Conservation (phyloP, 1,284 basidiomycete species). For the Schizophyllum amplum region DNA sequence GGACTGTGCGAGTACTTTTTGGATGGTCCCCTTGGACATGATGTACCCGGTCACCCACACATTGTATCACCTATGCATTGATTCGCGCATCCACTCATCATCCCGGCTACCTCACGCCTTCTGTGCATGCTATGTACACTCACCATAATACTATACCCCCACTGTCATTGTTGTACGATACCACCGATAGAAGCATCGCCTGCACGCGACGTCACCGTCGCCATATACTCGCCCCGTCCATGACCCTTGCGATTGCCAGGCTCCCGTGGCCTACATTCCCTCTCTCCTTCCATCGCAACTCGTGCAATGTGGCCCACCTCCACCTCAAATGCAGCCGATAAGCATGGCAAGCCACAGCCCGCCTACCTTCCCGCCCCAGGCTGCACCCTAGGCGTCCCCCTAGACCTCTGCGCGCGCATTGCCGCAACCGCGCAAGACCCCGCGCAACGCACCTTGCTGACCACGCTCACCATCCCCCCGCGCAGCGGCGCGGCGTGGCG, state of each 20-base stretch:
- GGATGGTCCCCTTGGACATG: not conserved
- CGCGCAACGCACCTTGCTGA: conserved; percentile 8
- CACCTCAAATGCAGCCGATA: not conserved
- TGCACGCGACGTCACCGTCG: too few species aligned
- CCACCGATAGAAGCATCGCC: not conserved
- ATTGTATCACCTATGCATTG: not conserved
- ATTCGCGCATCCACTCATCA: not conserved
- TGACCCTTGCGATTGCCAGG: too few species aligned
- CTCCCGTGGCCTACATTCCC: too few species aligned
- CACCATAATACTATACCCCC: not conserved
- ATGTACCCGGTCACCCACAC: not conserved
- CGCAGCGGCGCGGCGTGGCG: conserved; percentile 14
- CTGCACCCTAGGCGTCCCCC: conserved; percentile 5
- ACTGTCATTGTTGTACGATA: not conserved
- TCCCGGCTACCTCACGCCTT: too few species aligned
- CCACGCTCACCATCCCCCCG: conserved; percentile 11
- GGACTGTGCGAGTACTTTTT: too few species aligned
- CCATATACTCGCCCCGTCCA: too few species aligned
- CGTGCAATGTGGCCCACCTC: not conserved
- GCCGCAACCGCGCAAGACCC: not conserved
- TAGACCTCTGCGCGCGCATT: conserved; percentile 7
- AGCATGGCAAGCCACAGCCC: not conserved
- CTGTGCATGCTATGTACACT: not conserved
- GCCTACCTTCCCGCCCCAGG: conserved; percentile 5
- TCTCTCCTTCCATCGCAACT: not conserved